Evolutionary conservation across 2,329 filamentous ascomycete species (phyloP).

Genomic region (Blastomyces percursus): DNA sequence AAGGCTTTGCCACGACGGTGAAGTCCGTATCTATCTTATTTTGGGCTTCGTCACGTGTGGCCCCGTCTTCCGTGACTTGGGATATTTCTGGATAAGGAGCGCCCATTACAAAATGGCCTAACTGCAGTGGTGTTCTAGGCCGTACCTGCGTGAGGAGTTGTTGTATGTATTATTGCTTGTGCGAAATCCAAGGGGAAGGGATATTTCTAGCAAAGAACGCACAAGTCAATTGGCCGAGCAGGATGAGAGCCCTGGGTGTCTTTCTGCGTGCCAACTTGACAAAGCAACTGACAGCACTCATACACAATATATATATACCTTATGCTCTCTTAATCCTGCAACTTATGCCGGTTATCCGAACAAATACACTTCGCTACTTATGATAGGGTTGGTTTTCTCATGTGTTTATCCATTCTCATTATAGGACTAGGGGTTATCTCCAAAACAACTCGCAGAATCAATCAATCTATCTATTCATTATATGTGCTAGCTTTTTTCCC

Average conservation of each 20-base stretch:
- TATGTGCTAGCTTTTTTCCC: background rate
- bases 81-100: background rate
- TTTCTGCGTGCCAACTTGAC: background rate
- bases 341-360: background rate
- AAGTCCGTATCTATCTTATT: background rate
- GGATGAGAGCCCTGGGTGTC: background rate
- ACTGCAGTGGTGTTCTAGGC: background rate
- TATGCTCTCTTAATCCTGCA: background rate
- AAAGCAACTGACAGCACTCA: background rate
- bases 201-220: background rate
- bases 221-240: background rate
- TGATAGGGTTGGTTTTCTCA: background rate
- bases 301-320: background rate
- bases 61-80: too few relatives aligned
- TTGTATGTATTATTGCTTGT: background rate
- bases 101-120: background rate
- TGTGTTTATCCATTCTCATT: background rate
- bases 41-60: background rate
- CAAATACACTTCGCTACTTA: background rate
- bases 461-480: background rate
- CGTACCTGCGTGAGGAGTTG: background rate
- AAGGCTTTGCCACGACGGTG: background rate
- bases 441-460: background rate
- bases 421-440: background rate
- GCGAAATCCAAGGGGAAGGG: background rate